Base-by-base conservation (phyloP, 2,329 filamentous ascomycete genomes). In the Calonectria crousiana region DNA sequence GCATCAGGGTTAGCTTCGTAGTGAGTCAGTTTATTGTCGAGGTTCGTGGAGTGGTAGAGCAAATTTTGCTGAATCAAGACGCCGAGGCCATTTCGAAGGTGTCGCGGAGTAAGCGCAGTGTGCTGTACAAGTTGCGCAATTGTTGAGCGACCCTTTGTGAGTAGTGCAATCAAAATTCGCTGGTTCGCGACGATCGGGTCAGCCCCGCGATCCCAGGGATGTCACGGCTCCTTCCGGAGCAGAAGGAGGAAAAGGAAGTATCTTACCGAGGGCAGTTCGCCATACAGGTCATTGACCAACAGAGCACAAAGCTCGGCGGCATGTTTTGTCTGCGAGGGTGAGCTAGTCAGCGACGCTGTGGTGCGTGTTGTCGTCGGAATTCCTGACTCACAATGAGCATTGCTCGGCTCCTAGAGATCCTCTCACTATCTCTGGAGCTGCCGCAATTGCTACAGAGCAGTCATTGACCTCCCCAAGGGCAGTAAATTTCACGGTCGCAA, bases 51-150 rank as follows among this genome's bases (percentile, higher is more conserved):
- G 84, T 96, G 93, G 83, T 92, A 95, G 76, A 97, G 88, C 64
- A 98, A 91, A 81, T 96, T 95, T 83, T 98, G 94, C 83, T 98
- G 96, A 52, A 98, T 91, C 76, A 98, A 92, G 38, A 97, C 93
- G 68, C 92, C 93, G 67, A 99, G 89, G 26, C 94, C 95, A 85
- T 96, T 92, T 80, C 93, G 94, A 77, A 98, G 87, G 82, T 97
- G 93, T 68, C 92, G 91, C n/a, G 90, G 89, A 69, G 90, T 91
- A 66, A 98, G 90, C 65, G 92, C 91, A 26, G 95, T 95, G 82
- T 94, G 90, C 67, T 93, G 92, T 52, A 89, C 90, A 38, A 99
- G 88, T 75, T 93, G 92, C 67, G 89, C 84, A 73, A 96, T 88
- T 32, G 92, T 91, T 66, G 95, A 93, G 79, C 96, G 93, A 77